Base-by-base conservation (phyloP, 805 yeast species). In the Metschnikowia chrysomelidarum region DNA sequence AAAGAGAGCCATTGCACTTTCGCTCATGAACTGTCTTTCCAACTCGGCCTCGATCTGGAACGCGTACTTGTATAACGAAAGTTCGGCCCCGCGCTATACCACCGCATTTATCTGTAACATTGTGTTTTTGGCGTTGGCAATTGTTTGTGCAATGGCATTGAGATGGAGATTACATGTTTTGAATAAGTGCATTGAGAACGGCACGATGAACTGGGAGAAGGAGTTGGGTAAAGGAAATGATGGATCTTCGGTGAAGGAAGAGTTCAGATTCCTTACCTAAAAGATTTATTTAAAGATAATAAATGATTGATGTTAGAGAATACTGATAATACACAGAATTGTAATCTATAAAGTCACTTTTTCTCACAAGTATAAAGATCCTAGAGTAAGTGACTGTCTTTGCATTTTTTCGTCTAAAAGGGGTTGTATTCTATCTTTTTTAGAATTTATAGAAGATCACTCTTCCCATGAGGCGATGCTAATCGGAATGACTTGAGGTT, bases 11-110 rank as follows among this genome's bases (percentile, higher is more conserved):
- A 70, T 75, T 42, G 76, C 79, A 7, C 54, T 76, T 46, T 78
- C 80, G 1, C 47, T 73, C 40, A 73, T 78, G 69, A 78, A 78
- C 52, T 71, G 77, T 52, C 50, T 75, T 31, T 70, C 77, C 16
- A 75, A 76, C 51, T 69, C 78, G 5, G 72, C 80, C 0, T 73
- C 78, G 4, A 74, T 75, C 34, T 74, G 78, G 73, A 76, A 73
- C 39, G 59, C 79, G 1, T 75, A 71, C 49, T 56, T 75, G 28
- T 75, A 75, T 43, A 76, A 77, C 11, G 28, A 59, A 2, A 41
- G 60, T 9, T 61, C 57, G 21, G 67, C 67, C 12, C 81, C 80
- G 24, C 59, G 71, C 26, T 75, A 72, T 44, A 44, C 66, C 31
- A 57, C 59, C 23, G 80, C 77, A 6, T 71, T 71, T 44, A 50